Evolutionary conservation across 129 eudicot species (phyloP).

Genomic region (Escallonia herrerae): DNA sequence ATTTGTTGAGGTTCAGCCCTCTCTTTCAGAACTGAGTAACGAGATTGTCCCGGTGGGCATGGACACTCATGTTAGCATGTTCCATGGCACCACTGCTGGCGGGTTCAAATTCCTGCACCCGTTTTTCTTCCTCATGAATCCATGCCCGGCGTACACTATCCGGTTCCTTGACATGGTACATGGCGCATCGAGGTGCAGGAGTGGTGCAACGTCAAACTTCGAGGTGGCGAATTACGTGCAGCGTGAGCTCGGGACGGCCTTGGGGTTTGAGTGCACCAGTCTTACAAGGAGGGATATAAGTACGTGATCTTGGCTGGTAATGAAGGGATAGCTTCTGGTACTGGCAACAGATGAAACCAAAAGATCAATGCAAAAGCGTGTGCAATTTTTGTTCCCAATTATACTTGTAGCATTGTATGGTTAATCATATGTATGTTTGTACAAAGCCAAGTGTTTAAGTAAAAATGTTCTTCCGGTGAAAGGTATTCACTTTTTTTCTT

Average conservation of each 20-base stretch:
- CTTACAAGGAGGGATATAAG: conserved; percentile 63
- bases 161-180: conserved; percentile 29
- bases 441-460: no score
- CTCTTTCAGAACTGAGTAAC: conserved; percentile 54
- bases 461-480: no score
- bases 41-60: conserved; percentile 66
- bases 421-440: no score
- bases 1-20: conserved; percentile 61
- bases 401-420: no score
- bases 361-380: neutral
- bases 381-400: no score
- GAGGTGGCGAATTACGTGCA: conserved; percentile 61
- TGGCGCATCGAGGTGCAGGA: conserved; percentile 12
- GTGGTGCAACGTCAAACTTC: conserved; percentile 20
- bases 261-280: conserved; percentile 46
- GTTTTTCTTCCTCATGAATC: conserved; percentile 63
- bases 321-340: conserved; percentile 34
- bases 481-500: no score
- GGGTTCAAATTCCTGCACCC: conserved; percentile 71
- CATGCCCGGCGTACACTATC: conserved; percentile 41
- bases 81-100: conserved; percentile 67
- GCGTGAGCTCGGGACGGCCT: conserved; percentile 43
- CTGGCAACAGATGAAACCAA: conserved; percentile 6
- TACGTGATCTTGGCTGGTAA: conserved; percentile 64
- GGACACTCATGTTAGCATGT: conserved; percentile 48